Percentiles rank a stretch among this genome's conserved stretches.
phyloP scores from a whole-genome alignment of 1,284 basidiomycete species.

The Fomitopsis schrenkii region DNA sequence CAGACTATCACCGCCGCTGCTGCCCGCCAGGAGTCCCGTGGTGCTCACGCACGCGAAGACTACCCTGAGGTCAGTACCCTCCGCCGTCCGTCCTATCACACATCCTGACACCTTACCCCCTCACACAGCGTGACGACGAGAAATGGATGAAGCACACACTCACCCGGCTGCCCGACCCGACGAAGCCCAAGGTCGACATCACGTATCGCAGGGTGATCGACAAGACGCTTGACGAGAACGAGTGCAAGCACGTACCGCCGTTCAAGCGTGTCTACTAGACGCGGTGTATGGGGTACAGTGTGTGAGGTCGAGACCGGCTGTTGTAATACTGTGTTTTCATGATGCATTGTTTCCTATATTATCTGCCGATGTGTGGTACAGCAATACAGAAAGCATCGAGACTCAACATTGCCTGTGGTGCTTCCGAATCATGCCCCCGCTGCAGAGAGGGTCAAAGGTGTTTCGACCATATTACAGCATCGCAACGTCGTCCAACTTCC shows the following conservation, averaged over 20 bases:
- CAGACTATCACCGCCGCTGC: constrained; percentile 96
- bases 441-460: too few relatives aligned
- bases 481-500: too few relatives aligned
- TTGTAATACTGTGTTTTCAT: constrained; percentile 1
- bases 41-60: constrained; percentile 97
- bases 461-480: too few relatives aligned
- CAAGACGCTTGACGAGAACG: constrained; percentile 89
- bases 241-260: constrained; percentile 89
- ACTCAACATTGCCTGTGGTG: not conserved
- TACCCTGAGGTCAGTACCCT: constrained; percentile 69
- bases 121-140: constrained; percentile 73
- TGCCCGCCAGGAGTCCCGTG: constrained; percentile 95
- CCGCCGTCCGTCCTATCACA: not conserved
- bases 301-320: not conserved
- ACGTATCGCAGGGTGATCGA: constrained; percentile 86
- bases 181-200: constrained; percentile 82
- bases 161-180: constrained; percentile 76
- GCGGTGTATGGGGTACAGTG: not conserved
- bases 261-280: constrained; percentile 83
- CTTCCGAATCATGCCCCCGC: too few relatives aligned
- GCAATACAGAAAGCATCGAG: not conserved
- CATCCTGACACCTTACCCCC: not conserved
- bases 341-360: not conserved
- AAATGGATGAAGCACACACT: constrained; percentile 96
- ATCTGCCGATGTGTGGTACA: not conserved